Base-by-base conservation (phyloP, 345 rosid species). In the Euclidium syriacum region DNA sequence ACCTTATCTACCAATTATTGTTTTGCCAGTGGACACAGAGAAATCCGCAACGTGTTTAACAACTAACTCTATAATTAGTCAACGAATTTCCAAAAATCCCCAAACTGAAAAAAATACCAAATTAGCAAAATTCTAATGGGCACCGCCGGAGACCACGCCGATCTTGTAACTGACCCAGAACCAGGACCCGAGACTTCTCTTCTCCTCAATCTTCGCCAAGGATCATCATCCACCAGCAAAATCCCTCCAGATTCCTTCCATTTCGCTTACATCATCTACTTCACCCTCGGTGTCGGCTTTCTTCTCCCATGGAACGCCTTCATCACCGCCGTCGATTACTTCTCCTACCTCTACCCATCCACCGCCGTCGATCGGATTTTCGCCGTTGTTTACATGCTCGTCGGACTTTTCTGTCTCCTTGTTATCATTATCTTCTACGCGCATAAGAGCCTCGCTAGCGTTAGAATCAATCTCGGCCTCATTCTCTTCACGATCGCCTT, bases 271-370 rank as follows among this genome's bases (percentile, higher is more conserved):
- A 77, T 81, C 25, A 83, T 87, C 79, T 78, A 90, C 92, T 94
- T 94, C 75, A 78, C 87, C 0, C 75, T 94, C 19, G 96, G 99
- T 17, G 54, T 84, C 7, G 96, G 99, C 34, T 87, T 62, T 36
- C 90, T 94, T 50, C 89, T 94, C 74, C 99, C 99, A n/a, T 90
- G 99, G 99, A 94, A 94, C 84, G 71, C 95, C 35, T 94, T 85
- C 88, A 87, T 94, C 79, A 94, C 99, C 29, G 96, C 96, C 78
- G 95, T 90, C 68, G 99, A 94, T 65, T 94, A 87, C 87, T 94
- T 94, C 81, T 72, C 90, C 64, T 84, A 80, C 80, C 81, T 90
- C 76, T 94, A 90, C 64, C 99, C 99, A 0, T 90, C 83, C 17
- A 84, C 79, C 57, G 70, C 92, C 55, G 92, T 94, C 15, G 97